Base-by-base conservation (phyloP, 257 asterid genomes). In the Petunia axillaris region DNA sequence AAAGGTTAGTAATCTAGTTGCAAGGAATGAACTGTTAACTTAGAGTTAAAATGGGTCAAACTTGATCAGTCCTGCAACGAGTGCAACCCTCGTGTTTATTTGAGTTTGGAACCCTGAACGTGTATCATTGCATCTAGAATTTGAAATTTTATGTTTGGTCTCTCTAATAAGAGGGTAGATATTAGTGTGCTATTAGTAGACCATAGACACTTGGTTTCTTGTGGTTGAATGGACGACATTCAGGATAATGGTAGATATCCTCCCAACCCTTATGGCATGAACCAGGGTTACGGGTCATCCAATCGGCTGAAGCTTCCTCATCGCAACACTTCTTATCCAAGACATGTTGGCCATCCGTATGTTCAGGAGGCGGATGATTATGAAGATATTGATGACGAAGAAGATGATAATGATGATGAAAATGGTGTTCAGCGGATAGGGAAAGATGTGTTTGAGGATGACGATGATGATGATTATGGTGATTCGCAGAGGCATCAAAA, bases 191-290 rank as follows among this genome's bases (percentile, higher is more conserved):
- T 3, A 6, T 25, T 60, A 65, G 57, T 84, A 46, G 43, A 25
- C n/a, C 50, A 14, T 71, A 14, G 58, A 44, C 35, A 36, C 52
- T 65, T 78, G 78, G 83, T 81, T 64, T 67, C 53, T 75, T 74
- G 82, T 84, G 89, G 16, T 66, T 83, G 81, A 87, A 87, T 87
- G 97, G 91, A 89, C 75, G 93, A 87, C 77, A 89, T 84, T 16
- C 89, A 85, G 86, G 88, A 85, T 80, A 85, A 88, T 86, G 87
- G 86, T 14, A 64, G 87, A 85, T 89, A 88, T 84, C 91, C 85
- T 73, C 84, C 90, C 55, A 84, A 82, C 66, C 35, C 89, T 48
- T 85, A 88, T 66, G 81, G 88, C 71, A 39, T 64, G 44, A 80
- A 60, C 64, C 82, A 82, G 77, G 82, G 70, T 53, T 86, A 82